Evolutionary conservation across 108 stramenopile genomes (phyloP), one percentile per base, ranked within the genome.

Genomic region (Fragilaria radians): DNA sequence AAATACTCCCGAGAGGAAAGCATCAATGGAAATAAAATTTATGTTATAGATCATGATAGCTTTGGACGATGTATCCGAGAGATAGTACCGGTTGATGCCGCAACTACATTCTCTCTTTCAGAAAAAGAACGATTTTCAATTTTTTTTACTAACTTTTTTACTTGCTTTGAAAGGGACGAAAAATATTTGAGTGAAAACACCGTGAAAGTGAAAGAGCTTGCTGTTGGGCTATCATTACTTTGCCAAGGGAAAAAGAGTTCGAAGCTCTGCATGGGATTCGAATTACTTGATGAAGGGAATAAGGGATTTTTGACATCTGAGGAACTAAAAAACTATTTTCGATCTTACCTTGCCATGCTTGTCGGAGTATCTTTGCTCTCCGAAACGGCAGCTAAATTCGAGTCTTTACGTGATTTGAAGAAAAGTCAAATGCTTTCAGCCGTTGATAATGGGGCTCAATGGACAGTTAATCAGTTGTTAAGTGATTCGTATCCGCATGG

Each of bases 231-330:
- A 46, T 75, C 82, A 21, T 81, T 93, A 55, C 72, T 95, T 25
- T 89, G 86, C 52, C 77, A 80, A 24, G 94, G 94, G 4, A 91
- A 89, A 66, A 95, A 95, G 69, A 87, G 86, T 60, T 58, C 82
- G 28, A 88, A 82, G 48, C 68, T 91, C 4, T 80, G 81, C 0
- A 80, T 77, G 5, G 86, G 84, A 4, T 91, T 82, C 63, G 83
- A 86, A 29, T 46, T 88, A 52, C 59, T 91, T n/a, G 82, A 86
- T 61, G 72, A 72, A 11, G 56, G 68, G 21, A 64, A 57, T 28
- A 58, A 58, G 21, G 73, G 71, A 19, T 77, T 74, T 21, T 57
- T 94, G 36, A 82, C 82, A 5, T 76, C 74, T 42, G 63, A 74
- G 0, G 82, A 83, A 45, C 65, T 94, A 21, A 58, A 70, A 52